Base-by-base conservation (phyloP, 2,329 filamentous ascomycete genomes). In the Lachnellula subtilissima region DNA sequence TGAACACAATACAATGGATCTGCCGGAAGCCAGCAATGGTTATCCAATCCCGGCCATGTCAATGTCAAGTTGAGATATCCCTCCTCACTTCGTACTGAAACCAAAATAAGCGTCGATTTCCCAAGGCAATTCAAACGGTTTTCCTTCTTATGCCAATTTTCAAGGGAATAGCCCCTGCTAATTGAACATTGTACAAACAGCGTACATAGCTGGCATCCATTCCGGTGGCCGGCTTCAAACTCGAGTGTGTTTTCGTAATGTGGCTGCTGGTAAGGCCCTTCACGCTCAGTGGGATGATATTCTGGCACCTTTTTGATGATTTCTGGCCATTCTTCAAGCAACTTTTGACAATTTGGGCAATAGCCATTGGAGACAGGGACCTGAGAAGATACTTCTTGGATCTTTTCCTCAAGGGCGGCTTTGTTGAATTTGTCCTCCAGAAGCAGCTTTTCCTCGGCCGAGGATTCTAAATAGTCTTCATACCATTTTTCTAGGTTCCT, bases 331-430 rank as follows among this genome's bases (percentile, higher is more conserved):
- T 55, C 28, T 5, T 52, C n/a, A 35, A 48, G 53, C 37, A 49
- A 52, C 40, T 25, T 52, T 47, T 55, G 48, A 52, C 53, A 47
- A 47, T 15, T 47, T 22, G 37, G 48, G 39, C 48, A 52, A 52
- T 49, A 52, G 19, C 48, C n/a, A 39, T 49, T 49, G 4, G 32
- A 17, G 17, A 49, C 32, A 12, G 25, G 47, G 23, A 49, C 9
- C 35, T 36, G 25, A 23, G 32, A 6, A 11, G 35, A 35, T 49
- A 35, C 5, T 12, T 49, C 32, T 19, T 37, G 25, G 17, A 49
- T 49, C n/a, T 49, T 32, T 3, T 49, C 23, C 14, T 49, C 28
- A 9, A 49, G 15, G n/a, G 25, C 35, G 23, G 47, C 32, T 36
- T 35, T 49, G 32, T 49, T 35, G 47, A 49, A 22, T 49, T 39